phyloP scores from a whole-genome alignment of 2,329 filamentous ascomycete species.

The Aureobasidium vineae region DNA sequence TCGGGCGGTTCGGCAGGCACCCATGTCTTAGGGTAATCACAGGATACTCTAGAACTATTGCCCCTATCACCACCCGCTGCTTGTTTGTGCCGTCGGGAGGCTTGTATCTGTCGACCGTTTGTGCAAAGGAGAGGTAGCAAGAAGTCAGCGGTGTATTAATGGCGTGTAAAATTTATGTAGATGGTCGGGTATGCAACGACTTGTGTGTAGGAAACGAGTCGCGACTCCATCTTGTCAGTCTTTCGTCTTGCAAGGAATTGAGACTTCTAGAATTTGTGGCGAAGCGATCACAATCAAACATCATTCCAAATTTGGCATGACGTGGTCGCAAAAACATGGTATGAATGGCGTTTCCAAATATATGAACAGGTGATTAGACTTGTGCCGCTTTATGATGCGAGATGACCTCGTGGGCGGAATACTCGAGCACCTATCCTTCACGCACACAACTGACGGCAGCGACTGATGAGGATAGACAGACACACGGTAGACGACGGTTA shows the following conservation, averaged over 20 bases:
- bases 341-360: conserved; percentile 3
- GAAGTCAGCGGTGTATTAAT: background rate
- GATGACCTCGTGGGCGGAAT: background rate
- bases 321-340: background rate
- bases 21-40: conserved; percentile 8
- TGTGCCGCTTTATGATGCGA: conserved; percentile 8
- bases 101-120: conserved; percentile 10
- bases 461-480: conserved; percentile 15
- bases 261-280: background rate
- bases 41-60: conserved; percentile 16
- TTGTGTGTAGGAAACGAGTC: too few species aligned
- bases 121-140: background rate
- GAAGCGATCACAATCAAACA: conserved; percentile 4
- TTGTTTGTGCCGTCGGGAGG: conserved; percentile 4
- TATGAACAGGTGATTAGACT: conserved; percentile 13
- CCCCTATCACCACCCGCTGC: conserved; percentile 1
- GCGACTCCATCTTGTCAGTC: too few species aligned
- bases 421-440: background rate
- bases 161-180: background rate
- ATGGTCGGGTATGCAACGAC: background rate
- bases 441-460: background rate
- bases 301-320: conserved; percentile 9
- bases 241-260: background rate
- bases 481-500: conserved; percentile 19
- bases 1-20: background rate